Evolutionary conservation across 495 filamentous ascomycete species (phyloP).

Genomic region (Hyphodiscus hymeniophilus): DNA sequence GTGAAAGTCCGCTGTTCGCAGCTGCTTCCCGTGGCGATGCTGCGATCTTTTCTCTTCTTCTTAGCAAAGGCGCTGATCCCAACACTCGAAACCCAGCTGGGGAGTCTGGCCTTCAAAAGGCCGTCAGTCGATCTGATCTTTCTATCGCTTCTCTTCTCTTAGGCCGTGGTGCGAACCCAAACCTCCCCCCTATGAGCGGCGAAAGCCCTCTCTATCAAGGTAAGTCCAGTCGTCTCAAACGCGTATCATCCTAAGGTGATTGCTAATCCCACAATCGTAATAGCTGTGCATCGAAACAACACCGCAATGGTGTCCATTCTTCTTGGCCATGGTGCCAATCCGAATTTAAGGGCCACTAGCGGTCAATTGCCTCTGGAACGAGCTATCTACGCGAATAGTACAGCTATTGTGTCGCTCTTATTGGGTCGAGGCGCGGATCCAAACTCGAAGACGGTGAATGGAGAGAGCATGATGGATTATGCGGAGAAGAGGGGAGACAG

Average conservation of each 20-base stretch:
- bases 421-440: conserved; percentile 1
- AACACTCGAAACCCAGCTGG: background rate
- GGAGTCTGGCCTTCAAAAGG: background rate
- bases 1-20: conserved; percentile 1
- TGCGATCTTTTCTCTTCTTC: background rate
- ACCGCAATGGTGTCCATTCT: background rate
- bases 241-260: too few species aligned
- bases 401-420: background rate
- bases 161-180: background rate
- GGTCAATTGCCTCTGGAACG: conserved; percentile 1
- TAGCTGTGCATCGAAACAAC: background rate
- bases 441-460: background rate
- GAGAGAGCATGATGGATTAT: conserved; percentile 2
- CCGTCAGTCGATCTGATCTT: background rate
- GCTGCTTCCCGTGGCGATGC: background rate
- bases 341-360: background rate
- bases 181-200: background rate
- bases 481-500: conserved; percentile 1
- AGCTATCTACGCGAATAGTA: background rate
- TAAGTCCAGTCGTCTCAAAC: too few species aligned
- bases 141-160: conserved; percentile 1
- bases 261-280: too few species aligned
- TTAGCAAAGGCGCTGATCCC: conserved; percentile 1
- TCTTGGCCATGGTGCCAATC: background rate
- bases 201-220: conserved; percentile 4